These are phyloP conservation scores for Nitzschia putrida DNA, from an alignment of 108 stramenopile species.

Conservation along the genomic window DNA sequence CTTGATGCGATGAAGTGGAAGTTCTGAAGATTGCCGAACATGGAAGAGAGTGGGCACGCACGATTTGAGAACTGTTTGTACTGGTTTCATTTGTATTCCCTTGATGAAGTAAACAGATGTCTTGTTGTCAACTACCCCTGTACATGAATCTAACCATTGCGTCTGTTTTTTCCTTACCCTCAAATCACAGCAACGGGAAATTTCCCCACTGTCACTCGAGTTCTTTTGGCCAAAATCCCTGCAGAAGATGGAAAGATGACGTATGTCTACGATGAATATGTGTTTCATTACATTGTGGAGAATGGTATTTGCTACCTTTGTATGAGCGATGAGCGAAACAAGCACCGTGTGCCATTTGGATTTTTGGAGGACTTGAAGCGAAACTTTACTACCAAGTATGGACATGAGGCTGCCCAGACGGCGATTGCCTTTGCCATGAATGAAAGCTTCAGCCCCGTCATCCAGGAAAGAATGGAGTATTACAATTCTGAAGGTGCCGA, in stretches of 20 bases:
- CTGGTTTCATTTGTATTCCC: no score
- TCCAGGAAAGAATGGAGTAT: slow-evolving; percentile 88
- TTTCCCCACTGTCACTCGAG: slow-evolving; percentile 97
- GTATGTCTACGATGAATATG: slow-evolving; percentile 65
- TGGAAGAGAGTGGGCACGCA: no score
- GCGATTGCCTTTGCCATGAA: slow-evolving; percentile 95
- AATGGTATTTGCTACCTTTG: slow-evolving; percentile 93
- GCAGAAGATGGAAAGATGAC: slow-evolving; percentile 84
- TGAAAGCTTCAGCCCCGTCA: slow-evolving; percentile 78
- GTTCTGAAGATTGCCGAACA: no score
- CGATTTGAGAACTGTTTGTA: no score
- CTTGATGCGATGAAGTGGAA: no score
- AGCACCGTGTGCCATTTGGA: slow-evolving; percentile 93
- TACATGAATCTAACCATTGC: no score
- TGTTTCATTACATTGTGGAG: slow-evolving; percentile 93
- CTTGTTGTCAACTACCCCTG: no score
- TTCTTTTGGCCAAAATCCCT: slow-evolving; percentile 93
- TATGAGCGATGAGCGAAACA: slow-evolving; percentile 89
- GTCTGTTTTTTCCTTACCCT: not conserved
- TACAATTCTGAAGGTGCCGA: slow-evolving; percentile 85
- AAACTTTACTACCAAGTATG: slow-evolving; percentile 78
- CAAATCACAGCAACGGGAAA: slow-evolving; percentile 81
- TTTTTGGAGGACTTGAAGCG: slow-evolving; percentile 92
- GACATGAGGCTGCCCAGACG: slow-evolving; percentile 69
- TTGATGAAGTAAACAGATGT: no score